These are phyloP conservation scores for Nicotiana noctiflora DNA, from an alignment of 257 asterid species.

Conservation along the genomic window DNA sequence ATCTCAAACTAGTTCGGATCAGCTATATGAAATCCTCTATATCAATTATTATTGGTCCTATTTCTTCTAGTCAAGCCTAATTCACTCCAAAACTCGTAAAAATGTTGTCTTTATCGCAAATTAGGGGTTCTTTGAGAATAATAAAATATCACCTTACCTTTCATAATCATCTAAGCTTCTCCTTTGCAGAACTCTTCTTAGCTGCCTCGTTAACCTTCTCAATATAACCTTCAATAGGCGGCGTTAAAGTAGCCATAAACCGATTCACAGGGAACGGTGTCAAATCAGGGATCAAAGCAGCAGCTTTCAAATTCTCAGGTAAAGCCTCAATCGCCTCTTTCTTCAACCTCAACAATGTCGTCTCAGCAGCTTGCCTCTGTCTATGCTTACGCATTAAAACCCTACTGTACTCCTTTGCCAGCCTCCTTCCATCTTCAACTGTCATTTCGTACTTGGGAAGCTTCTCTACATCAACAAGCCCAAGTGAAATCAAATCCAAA, in stretches of 20 bases:
- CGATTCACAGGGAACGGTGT: conserved; percentile 68
- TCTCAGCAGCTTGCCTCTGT: conserved; percentile 74
- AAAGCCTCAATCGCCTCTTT: conserved; percentile 85
- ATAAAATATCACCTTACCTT: neutral
- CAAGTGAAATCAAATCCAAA: conserved; percentile 62
- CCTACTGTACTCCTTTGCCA: conserved; percentile 84
- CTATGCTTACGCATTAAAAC: conserved; percentile 85
- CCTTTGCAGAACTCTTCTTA: conserved; percentile 48
- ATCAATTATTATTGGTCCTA: neutral
- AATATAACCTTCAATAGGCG: conserved; percentile 86
- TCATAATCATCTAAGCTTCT: conserved; percentile 55
- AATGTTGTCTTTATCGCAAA: neutral
- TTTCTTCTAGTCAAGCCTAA: neutral
- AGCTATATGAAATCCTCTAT: neutral
- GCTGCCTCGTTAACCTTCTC: conserved; percentile 91
- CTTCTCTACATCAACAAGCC: conserved; percentile 72
- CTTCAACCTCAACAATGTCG: conserved; percentile 49
- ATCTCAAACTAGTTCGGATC: neutral
- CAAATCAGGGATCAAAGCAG: conserved; percentile 74
- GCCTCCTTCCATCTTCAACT: conserved; percentile 73
- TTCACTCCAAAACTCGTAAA: neutral
- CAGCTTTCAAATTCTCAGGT: conserved; percentile 66
- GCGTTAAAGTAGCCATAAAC: conserved; percentile 79
- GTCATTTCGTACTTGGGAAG: conserved; percentile 70
- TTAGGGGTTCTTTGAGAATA: neutral